Evolutionary conservation across 441 rosid species (phyloP).

Genomic region (Monsonia emarginata): DNA sequence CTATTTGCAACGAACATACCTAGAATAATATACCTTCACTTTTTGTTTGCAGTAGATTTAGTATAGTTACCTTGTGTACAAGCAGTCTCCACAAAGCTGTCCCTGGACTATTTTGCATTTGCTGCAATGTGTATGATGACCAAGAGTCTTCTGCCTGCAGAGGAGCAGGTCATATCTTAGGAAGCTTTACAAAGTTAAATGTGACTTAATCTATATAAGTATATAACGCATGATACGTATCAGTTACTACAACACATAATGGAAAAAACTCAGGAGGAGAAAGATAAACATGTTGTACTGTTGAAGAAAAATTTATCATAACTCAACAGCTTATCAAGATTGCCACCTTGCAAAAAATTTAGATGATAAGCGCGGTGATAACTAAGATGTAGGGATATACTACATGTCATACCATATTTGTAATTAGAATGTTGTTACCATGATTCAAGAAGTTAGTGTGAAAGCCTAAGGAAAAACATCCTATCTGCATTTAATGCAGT

Average conservation of each 20-base stretch:
- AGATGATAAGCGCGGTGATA: background rate
- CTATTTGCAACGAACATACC: background rate
- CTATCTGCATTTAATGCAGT: no score
- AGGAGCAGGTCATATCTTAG: background rate
- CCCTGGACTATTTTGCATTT: conserved; percentile 19
- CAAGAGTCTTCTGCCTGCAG: conserved; percentile 21
- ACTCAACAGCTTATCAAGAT: no score
- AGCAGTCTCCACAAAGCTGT: conserved; percentile 20
- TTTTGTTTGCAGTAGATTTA: background rate
- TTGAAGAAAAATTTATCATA: background rate
- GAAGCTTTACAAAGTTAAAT: no score
- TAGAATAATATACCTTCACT: no score
- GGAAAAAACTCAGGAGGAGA: background rate
- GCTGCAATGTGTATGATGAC: conserved; percentile 17
- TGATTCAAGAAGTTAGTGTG: no score
- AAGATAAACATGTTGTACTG: background rate
- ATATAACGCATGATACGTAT: background rate
- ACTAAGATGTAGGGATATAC: no score
- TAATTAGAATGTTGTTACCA: no score
- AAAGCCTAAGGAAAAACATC: no score
- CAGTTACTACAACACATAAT: background rate
- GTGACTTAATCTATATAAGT: background rate
- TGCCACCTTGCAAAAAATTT: background rate
- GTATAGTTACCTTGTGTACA: conserved; percentile 16
- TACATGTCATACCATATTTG: no score